phyloP scores from a whole-genome alignment of 2,329 filamentous ascomycete genomes.

The Ceratocystis variospora region DNA sequence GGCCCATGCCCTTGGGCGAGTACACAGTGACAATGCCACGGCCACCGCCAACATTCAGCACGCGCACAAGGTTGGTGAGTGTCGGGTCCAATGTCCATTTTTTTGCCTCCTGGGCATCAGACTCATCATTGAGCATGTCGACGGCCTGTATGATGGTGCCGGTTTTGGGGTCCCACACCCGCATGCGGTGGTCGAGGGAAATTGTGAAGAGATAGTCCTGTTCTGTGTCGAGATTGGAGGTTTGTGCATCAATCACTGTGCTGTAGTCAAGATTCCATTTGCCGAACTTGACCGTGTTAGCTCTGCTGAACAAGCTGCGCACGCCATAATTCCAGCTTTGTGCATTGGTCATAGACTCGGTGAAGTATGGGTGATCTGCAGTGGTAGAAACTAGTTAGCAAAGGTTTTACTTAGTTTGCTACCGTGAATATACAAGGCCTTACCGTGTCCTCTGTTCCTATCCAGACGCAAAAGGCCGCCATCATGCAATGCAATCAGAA shows the following conservation, averaged over 20 bases:
- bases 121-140: constrained; percentile 59
- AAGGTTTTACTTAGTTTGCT: background rate
- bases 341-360: constrained; percentile 58
- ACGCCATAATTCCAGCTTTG: constrained; percentile 58
- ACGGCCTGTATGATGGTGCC: constrained; percentile 63
- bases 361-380: constrained; percentile 38
- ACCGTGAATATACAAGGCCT: constrained; percentile 21
- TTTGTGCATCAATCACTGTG: constrained; percentile 49
- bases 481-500: constrained; percentile 71
- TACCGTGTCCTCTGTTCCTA: constrained; percentile 38
- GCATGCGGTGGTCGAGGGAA: constrained; percentile 75
- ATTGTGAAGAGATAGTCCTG: constrained; percentile 50
- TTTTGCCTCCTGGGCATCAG: constrained; percentile 53
- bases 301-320: constrained; percentile 49
- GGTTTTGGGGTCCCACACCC: constrained; percentile 77
- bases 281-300: constrained; percentile 49
- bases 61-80: constrained; percentile 60
- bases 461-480: constrained; percentile 61
- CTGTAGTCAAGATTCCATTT: constrained; percentile 52
- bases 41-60: constrained; percentile 46
- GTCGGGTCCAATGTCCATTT: constrained; percentile 68
- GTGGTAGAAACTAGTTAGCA: constrained; percentile 20
- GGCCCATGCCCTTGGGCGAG: constrained; percentile 72
- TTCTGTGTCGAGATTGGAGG: constrained; percentile 38
- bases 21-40: constrained; percentile 58